phyloP scores from a whole-genome alignment of 192 early-diverging fungal genomes.

The Mortierella alpina region DNA sequence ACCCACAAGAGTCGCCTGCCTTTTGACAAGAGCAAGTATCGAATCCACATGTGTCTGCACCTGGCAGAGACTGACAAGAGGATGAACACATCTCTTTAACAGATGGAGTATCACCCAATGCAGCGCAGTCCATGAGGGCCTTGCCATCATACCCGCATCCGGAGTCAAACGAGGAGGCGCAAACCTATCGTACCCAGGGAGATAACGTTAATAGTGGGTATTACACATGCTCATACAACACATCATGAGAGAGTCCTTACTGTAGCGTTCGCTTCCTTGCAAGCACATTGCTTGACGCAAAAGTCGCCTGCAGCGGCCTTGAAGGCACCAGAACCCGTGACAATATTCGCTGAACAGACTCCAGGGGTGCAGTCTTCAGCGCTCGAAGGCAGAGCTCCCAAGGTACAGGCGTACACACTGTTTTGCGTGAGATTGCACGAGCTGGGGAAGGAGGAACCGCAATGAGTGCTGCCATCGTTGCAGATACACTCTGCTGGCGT shows the following conservation, averaged over 20 bases:
- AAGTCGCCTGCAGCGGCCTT: neutral
- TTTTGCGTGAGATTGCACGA: neutral
- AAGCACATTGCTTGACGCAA: conserved; percentile 2
- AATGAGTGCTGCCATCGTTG: neutral
- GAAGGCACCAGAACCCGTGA: neutral
- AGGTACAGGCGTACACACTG: neutral
- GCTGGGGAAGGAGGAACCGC: conserved; percentile 3
- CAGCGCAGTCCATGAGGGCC: neutral
- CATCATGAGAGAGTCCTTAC: neutral
- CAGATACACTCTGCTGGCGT: conserved; percentile 3
- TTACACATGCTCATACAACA: neutral
- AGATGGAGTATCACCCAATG: neutral
- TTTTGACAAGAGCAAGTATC: neutral
- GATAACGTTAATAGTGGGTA: neutral
- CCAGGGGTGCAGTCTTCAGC: neutral
- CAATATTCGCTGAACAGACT: neutral
- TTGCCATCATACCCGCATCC: neutral
- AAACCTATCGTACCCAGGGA: neutral
- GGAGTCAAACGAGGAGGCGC: neutral
- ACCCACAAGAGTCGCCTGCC: neutral
- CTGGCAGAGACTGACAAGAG: neutral
- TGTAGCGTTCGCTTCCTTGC: neutral
- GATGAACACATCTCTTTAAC: neutral
- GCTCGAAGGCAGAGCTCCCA: neutral
- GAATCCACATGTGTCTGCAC: neutral